Base-by-base conservation (phyloP, 306 rosid genomes). In the Cucumis cinereus region DNA sequence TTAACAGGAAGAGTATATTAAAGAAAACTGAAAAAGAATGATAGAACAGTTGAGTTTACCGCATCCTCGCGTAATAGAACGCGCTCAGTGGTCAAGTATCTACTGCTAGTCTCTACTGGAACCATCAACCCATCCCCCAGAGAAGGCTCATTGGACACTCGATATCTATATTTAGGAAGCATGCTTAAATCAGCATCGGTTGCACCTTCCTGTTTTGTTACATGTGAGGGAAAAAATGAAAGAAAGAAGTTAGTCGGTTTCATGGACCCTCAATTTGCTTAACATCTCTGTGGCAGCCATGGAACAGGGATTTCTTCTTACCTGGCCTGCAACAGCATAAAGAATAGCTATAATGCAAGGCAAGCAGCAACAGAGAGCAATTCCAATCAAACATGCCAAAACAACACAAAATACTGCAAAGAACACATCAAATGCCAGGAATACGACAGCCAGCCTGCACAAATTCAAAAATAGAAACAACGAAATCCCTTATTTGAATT, bases 341-440 rank as follows among this genome's bases (percentile, higher is more conserved):
- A 95, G 97, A 82, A 95, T 84, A 22, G 99, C 99, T 84, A 92
- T 90, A 81, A 95, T 95, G 89, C 99, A 95, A 53, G 99, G 98
- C 90, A 95, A 83, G 84, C 98, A 95, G 88, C 99, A 95, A 82
- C 99, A 95, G 72, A 95, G 93, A 62, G 98, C 99, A 78, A 95
- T 79, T 36, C 99, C 99, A 28, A 95, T 95, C 85, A 95, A 85
- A 88, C 95, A 95, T 62, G 99, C 99, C 93, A 95, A 85, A 78
- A 95, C 92, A 83, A 95, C 92, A 84, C 99, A 95, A 74, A 95
- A 95, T 85, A 95, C 84, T 79, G 99, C 98, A 85, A 95, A 95
- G 83, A 92, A 88, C 74, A 95, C 98, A 66, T 95, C 99, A 79
- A 95, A 92, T 72, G 97, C 96, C 89, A 95, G 91, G 87, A 95